Evolutionary conservation across 176 grass and related monocot genomes (phyloP), one percentile per base, ranked within the genome.

Genomic region (Oropetium thomaeum): DNA sequence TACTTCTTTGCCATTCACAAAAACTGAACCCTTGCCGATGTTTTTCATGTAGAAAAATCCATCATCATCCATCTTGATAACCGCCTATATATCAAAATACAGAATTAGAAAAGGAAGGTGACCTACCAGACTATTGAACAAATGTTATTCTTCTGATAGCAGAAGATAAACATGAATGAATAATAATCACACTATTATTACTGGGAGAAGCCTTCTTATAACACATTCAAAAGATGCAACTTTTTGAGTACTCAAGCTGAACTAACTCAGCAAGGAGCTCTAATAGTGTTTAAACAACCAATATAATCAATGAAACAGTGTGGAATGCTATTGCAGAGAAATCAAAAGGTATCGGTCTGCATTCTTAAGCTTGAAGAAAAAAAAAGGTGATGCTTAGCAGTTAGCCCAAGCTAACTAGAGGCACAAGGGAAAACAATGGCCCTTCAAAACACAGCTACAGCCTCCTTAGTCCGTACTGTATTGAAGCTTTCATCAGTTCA

Each of bases 1-100:
- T 59, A 97, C 81, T 89, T 97, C 90, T 79, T 89, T 97, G 87
- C 83, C 71, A 45, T 93, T 91, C 23, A 97, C 88, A 82, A 87
- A 93, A 55, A 97, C 63, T 44, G 90, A 76, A 79, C 42, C 71
- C 67, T 85, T 93, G 28, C 90, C 88, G 34, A 75, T 85, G 73
- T 97, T 97, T 33, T 51, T 85, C 69, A 96, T 83, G 54, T 82
- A 65, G 76, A 96, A 90, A 64, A 79, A 81, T 76, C 84, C 93
- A 66, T 48, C 70, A 77, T 84, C 72, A 33, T 86, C 89, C 87
- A 90, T 88, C 66, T 78, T 92, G 74, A 96, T 92, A 57, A 92
- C 78, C 19, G 89, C 84, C 87, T 96, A 48, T 7, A 35, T 29
- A 43, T 44, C 20, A 51, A 63, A 77, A 77, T 49, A 77, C 68